Evolutionary conservation across 179 eudicot genomes (phyloP).

Genomic region (Camellia oleifera): DNA sequence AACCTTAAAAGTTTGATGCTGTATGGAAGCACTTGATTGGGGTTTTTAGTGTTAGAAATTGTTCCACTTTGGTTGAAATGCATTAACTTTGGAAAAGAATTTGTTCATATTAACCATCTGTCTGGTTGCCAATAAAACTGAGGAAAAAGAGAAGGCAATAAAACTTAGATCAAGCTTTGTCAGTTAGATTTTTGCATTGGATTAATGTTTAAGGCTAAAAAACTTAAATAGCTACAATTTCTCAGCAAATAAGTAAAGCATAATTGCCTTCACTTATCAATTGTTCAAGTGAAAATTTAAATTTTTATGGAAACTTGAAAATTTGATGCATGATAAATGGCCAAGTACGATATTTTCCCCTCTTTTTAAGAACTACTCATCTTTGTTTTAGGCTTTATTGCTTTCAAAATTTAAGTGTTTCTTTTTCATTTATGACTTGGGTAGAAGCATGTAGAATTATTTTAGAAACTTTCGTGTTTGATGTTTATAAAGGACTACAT

Average conservation of each 20-base stretch:
- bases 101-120: neutral
- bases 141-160: too few relatives aligned
- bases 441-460: neutral
- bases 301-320: neutral
- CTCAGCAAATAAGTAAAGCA: neutral
- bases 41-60: too few relatives aligned
- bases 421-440: too few relatives aligned
- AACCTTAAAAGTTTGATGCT: too few relatives aligned
- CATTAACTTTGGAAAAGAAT: neutral
- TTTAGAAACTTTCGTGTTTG: neutral
- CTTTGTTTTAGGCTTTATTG: too few relatives aligned
- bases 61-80: too few relatives aligned
- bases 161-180: neutral
- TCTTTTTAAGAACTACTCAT: neutral
- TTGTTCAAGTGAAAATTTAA: neutral
- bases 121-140: neutral
- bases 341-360: neutral
- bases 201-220: neutral
- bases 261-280: neutral
- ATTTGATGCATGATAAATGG: neutral
- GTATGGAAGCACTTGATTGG: too few relatives aligned
- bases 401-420: too few relatives aligned
- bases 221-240: neutral
- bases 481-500: neutral
- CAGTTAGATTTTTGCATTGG: neutral